Percentiles rank a stretch among this genome's conserved stretches.
Evolutionary conservation across 2,329 filamentous ascomycete species (phyloP).

Genomic region (Mycosphaerella sp.): DNA sequence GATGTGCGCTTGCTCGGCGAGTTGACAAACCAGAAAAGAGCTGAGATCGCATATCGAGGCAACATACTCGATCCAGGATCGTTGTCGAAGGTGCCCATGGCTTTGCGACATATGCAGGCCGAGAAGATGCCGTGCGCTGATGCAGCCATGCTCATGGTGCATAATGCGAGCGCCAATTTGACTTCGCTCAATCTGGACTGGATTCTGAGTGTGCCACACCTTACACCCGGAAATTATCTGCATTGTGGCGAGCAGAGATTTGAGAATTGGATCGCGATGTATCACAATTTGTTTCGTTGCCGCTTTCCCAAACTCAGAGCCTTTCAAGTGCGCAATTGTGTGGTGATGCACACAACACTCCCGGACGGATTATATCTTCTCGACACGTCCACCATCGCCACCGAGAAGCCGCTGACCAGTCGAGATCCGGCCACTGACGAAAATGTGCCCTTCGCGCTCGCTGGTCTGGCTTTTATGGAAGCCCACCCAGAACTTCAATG

Average conservation of each 20-base stretch:
- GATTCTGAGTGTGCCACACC: constrained; percentile 23
- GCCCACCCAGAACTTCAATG: constrained; percentile 40
- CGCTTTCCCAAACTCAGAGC: constrained; percentile 40
- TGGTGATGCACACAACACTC: constrained; percentile 34
- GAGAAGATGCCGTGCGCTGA: constrained; percentile 23
- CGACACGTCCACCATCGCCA: constrained; percentile 11
- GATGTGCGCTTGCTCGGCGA: constrained; percentile 2
- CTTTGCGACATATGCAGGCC: constrained; percentile 17
- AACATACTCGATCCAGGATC: constrained; percentile 11
- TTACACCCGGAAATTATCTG: not conserved
- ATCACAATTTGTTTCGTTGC: constrained; percentile 31
- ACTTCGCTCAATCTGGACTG: constrained; percentile 35
- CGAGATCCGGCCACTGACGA: not conserved
- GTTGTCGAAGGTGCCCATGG: not conserved
- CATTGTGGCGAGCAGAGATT: not conserved
- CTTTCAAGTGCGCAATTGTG: constrained; percentile 44
- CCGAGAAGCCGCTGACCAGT: not conserved
- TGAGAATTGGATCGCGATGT: constrained; percentile 20
- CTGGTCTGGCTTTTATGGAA: constrained; percentile 38
- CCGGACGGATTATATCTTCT: constrained; percentile 35
- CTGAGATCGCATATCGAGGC: constrained; percentile 19
- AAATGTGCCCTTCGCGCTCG: constrained; percentile 1
- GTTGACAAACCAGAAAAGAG: constrained; percentile 9
- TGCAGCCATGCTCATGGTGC: constrained; percentile 19
- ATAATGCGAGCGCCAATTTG: constrained; percentile 23